Base-by-base conservation (phyloP, 495 filamentous ascomycete species). In the Podospora australis region DNA sequence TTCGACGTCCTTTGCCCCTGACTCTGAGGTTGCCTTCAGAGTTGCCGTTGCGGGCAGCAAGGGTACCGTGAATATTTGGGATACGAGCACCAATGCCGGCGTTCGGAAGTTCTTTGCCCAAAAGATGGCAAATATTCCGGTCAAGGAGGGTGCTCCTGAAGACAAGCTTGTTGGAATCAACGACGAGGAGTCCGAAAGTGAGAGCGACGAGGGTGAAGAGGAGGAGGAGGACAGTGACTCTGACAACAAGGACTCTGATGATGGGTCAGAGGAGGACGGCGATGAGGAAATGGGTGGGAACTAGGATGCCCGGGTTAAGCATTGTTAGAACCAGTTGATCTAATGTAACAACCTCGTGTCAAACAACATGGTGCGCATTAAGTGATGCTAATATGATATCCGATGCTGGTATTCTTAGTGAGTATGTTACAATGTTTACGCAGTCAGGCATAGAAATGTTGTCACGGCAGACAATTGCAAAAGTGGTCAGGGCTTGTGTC, bases 31-130 rank as follows among this genome's bases (percentile, higher is more conserved):
- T 8, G 85, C 86, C 26, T 97, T 96, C 69, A 77, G 92, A 39
- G 72, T 99, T 25, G 87, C 90, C 4, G 88, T 99, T 25, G 90
- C 90, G 8, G 92, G 92, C 32, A 96, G 89, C 75, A 95, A 96
- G 71, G 92, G 94, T 2, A 73, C 74, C n/a, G 80, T 96, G 52
- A 86, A 91, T 56, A 77, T 99, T 23, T 99, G 92, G 92, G 92
- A 99, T 66, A 95, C 92, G 3, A 90, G 85, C 54, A 97, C 94
- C 8, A 97, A 97, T 68, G 78, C 73, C 2, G 87, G 87, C 13
- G 90, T 99, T n/a, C 79, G 92, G 48, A 76, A 84, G 48, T 81
- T 83, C 7, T 99, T 99, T 70, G 88, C 83, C 10, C 79, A 77
- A 44, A 79, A 84, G 46, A 72, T 95, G 49, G 72, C 72, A 38